Evolutionary conservation across 1,284 basidiomycete species (phyloP).

Genomic region (Heterobasidion annosum): DNA sequence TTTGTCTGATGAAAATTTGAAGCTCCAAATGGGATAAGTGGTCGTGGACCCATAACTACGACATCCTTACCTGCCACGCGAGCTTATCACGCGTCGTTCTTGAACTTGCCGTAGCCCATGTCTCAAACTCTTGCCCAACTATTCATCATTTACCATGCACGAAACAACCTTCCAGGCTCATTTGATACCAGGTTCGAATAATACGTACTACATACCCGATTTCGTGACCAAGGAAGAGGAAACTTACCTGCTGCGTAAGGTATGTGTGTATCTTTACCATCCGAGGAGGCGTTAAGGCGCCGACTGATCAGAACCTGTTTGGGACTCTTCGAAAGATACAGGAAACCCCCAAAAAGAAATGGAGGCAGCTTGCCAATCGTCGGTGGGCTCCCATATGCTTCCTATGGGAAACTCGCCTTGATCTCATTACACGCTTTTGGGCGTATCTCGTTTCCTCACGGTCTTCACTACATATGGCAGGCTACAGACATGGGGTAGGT

Average conservation of each 20-base stretch:
- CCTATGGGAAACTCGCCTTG: background rate
- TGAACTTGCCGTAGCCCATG: no score
- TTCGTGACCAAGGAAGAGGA: slow-evolving; percentile 81
- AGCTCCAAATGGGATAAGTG: no score
- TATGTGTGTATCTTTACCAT: slow-evolving; percentile 15
- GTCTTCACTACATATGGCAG: slow-evolving; percentile 27
- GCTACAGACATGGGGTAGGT: slow-evolving; percentile 67
- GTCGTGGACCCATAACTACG: no score
- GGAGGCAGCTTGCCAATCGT: slow-evolving; percentile 78
- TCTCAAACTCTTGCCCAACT: no score
- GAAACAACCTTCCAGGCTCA: slow-evolving; percentile 9
- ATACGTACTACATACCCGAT: slow-evolving; percentile 65
- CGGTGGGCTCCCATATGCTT: slow-evolving; percentile 36
- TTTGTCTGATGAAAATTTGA: background rate
- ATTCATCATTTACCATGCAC: background rate
- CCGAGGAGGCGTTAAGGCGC: slow-evolving; percentile 6
- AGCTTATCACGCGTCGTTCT: no score
- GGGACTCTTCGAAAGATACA: slow-evolving; percentile 39
- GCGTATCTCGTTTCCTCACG: background rate
- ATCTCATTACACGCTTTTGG: background rate
- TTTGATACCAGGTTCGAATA: slow-evolving; percentile 27
- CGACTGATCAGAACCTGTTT: background rate
- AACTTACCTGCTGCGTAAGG: slow-evolving; percentile 68
- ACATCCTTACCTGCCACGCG: no score
- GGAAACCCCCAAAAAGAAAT: slow-evolving; percentile 73